Percentiles rank a stretch among this genome's conserved stretches.
Conservation (phyloP, 768 basidiomycete species). For the Leccinum arenicola region DNA sequence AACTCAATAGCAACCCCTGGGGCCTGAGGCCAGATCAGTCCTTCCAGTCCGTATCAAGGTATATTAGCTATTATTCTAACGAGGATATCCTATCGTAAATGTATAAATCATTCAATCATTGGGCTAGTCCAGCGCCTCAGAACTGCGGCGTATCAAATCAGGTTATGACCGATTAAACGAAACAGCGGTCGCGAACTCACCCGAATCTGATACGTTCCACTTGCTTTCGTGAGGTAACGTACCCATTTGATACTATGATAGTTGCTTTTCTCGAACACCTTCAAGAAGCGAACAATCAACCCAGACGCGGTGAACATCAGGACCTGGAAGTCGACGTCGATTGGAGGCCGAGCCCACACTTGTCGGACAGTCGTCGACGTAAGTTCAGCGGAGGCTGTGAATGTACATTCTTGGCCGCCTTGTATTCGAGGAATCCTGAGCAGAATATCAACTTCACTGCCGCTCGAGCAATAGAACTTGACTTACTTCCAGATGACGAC, state of each 20-base stretch:
- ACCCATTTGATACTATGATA: slow-evolving; percentile 98
- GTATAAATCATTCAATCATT: background rate
- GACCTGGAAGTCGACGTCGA: slow-evolving; percentile 98
- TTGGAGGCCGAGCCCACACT: slow-evolving; percentile 97
- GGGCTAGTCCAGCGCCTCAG: slow-evolving; percentile 16
- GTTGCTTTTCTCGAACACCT: slow-evolving; percentile 95
- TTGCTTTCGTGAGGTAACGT: slow-evolving; percentile 90
- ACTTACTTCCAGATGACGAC: slow-evolving; percentile 97
- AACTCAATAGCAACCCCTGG: no score
- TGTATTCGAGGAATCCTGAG: slow-evolving; percentile 88
- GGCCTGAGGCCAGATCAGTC: no score
- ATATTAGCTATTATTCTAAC: slow-evolving; percentile 26
- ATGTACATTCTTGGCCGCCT: slow-evolving; percentile 87
- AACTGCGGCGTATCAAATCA: slow-evolving; percentile 21
- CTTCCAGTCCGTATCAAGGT: slow-evolving; percentile 13
- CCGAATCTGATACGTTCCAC: slow-evolving; percentile 90
- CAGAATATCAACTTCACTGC: slow-evolving; percentile 1
- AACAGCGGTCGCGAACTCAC: slow-evolving; percentile 46
- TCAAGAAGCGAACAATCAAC: slow-evolving; percentile 92
- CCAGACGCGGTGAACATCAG: slow-evolving; percentile 99
- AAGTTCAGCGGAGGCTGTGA: slow-evolving; percentile 77
- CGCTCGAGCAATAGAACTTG: background rate
- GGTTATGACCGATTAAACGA: background rate
- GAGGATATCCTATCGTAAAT: slow-evolving; percentile 26
- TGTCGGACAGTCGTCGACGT: slow-evolving; percentile 90